Evolutionary conservation across 352 stramenopile genomes (phyloP), one percentile per base, ranked within the genome.

Genomic region (Pythium apleroticum): DNA sequence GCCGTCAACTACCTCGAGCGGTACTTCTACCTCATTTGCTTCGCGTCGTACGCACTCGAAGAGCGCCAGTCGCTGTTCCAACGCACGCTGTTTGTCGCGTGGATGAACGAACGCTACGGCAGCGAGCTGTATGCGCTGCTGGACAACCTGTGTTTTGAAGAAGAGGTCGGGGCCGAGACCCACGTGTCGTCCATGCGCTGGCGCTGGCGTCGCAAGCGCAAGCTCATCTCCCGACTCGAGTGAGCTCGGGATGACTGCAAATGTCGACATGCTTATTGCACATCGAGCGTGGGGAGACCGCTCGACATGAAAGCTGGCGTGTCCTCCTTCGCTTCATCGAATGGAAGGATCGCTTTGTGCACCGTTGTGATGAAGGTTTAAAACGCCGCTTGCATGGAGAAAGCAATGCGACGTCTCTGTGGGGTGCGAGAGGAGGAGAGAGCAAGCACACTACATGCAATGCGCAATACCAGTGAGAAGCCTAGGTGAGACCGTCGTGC

Each of bases 1-100:
- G 81, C 83, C 11, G 88, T 97, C 45, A 95, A 97, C 65, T 97
- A 97, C 70, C 74, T 96, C 10, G 86, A 95, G 60, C 75, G 89
- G 19, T 97, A 95, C 71, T 96, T 96, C 52, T 95, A 97, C 64
- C 78, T 97, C 24, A 77, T 97, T 45, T 95, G 86, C 72, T 97
- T 97, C 28, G 87, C 86, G 15, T 90, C 88, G 57, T 97, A 96
- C 50, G 54, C 96, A 30, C 68, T 94, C 1, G 87, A 96, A 33
- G 78, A 96, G 57, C 75, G 80, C 24, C 52, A 35, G 3, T 53
- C 77, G 22, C 69, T 75, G 15, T 96, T 93, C 61, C 66, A 80
- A 14, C 72, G 65, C 20, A 75, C 50, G 39, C 69, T 91, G 10
- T 94, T 96, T 66, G 84, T 92, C 25, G 76, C 68, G 46, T 96